Conservation (phyloP, 2,329 filamentous ascomycete genomes). For the Phaeomoniella chlamydospora region DNA sequence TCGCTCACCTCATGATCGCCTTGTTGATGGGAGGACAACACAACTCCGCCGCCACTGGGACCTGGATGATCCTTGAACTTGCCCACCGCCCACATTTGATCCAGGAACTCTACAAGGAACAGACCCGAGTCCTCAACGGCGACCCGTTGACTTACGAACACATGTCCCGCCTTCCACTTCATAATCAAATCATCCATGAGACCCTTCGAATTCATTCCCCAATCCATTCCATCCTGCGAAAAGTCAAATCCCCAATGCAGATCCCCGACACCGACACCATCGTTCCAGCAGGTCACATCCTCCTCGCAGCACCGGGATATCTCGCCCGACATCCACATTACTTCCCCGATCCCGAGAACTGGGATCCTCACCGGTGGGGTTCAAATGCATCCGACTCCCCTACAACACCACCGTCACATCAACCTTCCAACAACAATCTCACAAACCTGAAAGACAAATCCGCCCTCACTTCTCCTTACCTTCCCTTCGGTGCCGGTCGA, state of each 20-base stretch:
- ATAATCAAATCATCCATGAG: constrained; percentile 78
- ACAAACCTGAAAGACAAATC: constrained; percentile 45
- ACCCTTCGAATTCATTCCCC: constrained; percentile 82
- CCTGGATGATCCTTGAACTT: constrained; percentile 74
- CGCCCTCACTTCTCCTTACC: no score
- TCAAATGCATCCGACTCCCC: constrained; percentile 46
- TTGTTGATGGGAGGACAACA: constrained; percentile 87
- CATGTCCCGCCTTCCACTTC: constrained; percentile 63
- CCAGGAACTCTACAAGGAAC: constrained; percentile 74
- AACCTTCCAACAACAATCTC: no score
- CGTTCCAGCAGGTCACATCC: no score
- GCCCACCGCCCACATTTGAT: constrained; percentile 65
- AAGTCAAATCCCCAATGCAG: constrained; percentile 80
- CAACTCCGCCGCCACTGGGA: constrained; percentile 68
- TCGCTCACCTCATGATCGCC: constrained; percentile 89
- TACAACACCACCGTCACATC: constrained; percentile 47
- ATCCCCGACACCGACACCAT: no score
- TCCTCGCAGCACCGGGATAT: no score
- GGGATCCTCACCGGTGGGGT: constrained; percentile 52
- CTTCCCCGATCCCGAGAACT: constrained; percentile 44
- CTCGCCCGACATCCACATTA: constrained; percentile 38
- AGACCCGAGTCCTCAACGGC: constrained; percentile 58
- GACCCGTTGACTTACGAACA: constrained; percentile 60
- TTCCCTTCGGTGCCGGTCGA: constrained; percentile 59
- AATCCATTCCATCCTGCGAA: constrained; percentile 89